Conservation (phyloP, 2,329 filamentous ascomycete species). For the Fusarium napiforme region DNA sequence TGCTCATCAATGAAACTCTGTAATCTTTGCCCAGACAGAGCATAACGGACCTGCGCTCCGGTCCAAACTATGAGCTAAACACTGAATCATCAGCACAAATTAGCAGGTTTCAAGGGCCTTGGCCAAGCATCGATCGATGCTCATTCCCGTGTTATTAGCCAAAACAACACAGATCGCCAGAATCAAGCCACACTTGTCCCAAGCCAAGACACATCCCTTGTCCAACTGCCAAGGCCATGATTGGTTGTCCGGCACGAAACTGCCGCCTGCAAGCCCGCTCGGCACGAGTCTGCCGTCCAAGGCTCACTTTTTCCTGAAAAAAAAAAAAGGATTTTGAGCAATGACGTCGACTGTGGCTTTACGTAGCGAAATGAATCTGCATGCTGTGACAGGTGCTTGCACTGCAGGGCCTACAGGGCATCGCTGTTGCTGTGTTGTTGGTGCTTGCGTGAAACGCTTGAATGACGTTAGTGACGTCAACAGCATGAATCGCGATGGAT, state of each 20-base stretch:
- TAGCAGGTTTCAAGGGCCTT: conserved; percentile 15
- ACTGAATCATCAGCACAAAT: conserved; percentile 13
- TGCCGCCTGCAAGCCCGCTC: conserved; percentile 30
- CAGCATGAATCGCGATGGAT: not conserved
- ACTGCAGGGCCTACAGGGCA: not conserved
- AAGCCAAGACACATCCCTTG: conserved; percentile 27
- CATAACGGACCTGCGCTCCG: not conserved
- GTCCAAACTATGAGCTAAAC: not conserved
- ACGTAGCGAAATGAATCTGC: conserved; percentile 1
- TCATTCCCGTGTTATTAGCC: conserved; percentile 9
- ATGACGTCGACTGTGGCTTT: conserved; percentile 36
- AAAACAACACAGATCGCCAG: not conserved
- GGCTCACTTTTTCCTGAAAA: conserved; percentile 11
- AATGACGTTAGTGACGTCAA: conserved; percentile 35
- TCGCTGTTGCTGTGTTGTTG: not conserved
- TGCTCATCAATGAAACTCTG: not conserved
- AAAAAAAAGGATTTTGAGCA: not conserved
- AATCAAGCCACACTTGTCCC: conserved; percentile 27
- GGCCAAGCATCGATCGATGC: not conserved
- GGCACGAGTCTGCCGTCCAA: conserved; percentile 36
- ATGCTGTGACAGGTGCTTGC: not conserved
- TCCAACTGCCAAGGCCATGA: not conserved
- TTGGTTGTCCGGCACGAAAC: conserved; percentile 31
- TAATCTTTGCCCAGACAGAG: not conserved
- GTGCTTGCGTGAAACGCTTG: not conserved